Base-by-base conservation (phyloP, 2,329 filamentous ascomycete species). In the Aspergillus uvarum region DNA sequence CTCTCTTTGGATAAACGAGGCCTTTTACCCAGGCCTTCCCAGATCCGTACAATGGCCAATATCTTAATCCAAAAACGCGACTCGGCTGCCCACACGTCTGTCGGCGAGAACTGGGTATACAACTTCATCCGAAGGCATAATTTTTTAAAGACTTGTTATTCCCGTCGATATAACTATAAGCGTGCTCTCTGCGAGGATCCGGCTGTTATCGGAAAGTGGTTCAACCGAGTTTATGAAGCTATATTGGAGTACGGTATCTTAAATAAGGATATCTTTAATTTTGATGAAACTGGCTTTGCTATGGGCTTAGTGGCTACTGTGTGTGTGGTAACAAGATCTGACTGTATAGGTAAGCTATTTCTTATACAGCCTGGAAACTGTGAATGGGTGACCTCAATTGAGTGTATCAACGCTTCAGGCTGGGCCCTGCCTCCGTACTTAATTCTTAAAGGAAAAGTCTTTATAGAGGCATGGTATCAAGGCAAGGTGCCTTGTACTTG, bases 381-480 rank as follows among this genome's bases (percentile, higher is more conserved):
- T 22, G 56, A 63, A 56, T 66, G 16, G 58, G 57, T 64, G 2
- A 67, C 50, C 29, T 50, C n/a, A 24, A 66, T 68, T 51, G 22
- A 68, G 31, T 59, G 22, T 55, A 59, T 64, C 6, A 62, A 44
- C 26, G 16, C 51, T 21, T 11, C 38, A 10, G 54, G 60, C 2
- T 65, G 26, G 56, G 47, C 22, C 2, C 32, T 67, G 5, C 59
- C 44, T 31, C 57, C 31, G 19, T 62, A n/a, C 19, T 49, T 65
- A 8, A 65, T 65, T 42, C 57, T 63, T 42, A 65, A 65, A 54
- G 59, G 51, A 2, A 61, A 59, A n/a, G 21, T 56, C 8, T 56
- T 54, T 58, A 56, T 58, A 44, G 22, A 61, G 44, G 42, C 31
- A 16, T 65, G 32, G 58, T 65, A 64, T 51, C 4, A 65, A 26